phyloP scores from a whole-genome alignment of 1,284 basidiomycete genomes.

The Ustilago xerochloae region DNA sequence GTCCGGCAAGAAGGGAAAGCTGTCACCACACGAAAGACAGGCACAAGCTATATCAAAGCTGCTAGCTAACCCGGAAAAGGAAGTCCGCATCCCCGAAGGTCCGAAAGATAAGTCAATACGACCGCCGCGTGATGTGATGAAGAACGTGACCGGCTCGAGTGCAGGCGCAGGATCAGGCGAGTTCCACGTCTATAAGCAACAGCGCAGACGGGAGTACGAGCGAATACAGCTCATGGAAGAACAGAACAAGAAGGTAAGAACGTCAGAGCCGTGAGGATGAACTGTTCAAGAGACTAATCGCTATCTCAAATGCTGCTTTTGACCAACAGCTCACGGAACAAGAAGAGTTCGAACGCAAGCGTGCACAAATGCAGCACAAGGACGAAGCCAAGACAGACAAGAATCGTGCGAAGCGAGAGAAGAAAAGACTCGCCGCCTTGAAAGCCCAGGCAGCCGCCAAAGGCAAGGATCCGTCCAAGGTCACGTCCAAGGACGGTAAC shows the following conservation, averaged over 20 bases:
- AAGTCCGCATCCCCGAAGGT: constrained; percentile 48
- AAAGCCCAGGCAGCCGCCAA: constrained; percentile 37
- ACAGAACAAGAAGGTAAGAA: constrained; percentile 77
- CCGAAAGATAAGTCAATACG: constrained; percentile 52
- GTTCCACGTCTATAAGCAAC: constrained; percentile 94
- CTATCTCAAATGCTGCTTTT: neutral
- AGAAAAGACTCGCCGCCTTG: constrained; percentile 55
- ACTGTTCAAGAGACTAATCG: too few relatives aligned
- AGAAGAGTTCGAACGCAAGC: constrained; percentile 49
- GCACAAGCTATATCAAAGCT: constrained; percentile 57
- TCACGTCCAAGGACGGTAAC: neutral
- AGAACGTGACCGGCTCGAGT: constrained; percentile 72
- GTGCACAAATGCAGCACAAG: constrained; percentile 22
- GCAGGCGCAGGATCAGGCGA: constrained; percentile 68
- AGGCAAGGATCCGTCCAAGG: constrained; percentile 12
- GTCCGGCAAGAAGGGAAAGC: constrained; percentile 27
- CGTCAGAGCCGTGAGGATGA: neutral
- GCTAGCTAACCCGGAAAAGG: constrained; percentile 58
- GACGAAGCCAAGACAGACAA: constrained; percentile 69
- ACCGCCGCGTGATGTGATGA: constrained; percentile 76
- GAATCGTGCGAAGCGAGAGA: constrained; percentile 63
- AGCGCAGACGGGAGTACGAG: constrained; percentile 92
- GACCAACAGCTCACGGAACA: constrained; percentile 41
- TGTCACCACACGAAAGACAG: constrained; percentile 57
- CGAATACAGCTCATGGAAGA: constrained; percentile 91